phyloP scores from a whole-genome alignment of 345 rosid species.

The Salix udensis region DNA sequence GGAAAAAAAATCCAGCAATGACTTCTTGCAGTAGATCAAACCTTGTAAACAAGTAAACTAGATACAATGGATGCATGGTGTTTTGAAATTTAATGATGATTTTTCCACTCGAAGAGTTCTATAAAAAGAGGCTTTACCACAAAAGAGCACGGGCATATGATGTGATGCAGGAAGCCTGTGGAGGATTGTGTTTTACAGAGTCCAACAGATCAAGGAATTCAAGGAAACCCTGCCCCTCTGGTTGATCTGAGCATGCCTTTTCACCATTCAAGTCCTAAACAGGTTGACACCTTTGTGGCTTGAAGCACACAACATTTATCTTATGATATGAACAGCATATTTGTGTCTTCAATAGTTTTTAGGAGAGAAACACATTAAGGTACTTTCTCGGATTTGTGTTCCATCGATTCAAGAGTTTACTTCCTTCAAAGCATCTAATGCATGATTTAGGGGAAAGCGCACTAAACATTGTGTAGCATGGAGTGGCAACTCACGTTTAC shows the following conservation, averaged over 20 bases:
- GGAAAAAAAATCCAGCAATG: constrained; percentile 1
- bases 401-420: not conserved
- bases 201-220: not conserved
- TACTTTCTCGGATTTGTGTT: not conserved
- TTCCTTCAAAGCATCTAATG: not conserved
- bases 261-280: not conserved
- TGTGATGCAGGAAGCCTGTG: not conserved
- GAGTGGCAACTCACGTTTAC: not conserved
- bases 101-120: not conserved
- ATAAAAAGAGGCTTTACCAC: not conserved
- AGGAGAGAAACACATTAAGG: not conserved
- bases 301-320: not conserved
- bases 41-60: not conserved
- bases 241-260: not conserved
- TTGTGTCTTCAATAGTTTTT: not conserved
- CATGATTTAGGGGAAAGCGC: not conserved
- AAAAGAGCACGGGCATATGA: not conserved
- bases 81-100: not conserved
- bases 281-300: not conserved
- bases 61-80: not conserved
- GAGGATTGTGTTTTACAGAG: not conserved
- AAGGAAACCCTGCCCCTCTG: not conserved
- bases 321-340: too few relatives aligned
- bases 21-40: constrained; percentile 7
- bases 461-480: not conserved